Conservation (phyloP, 2,329 filamentous ascomycete genomes). For the Penicillium oxalicum region DNA sequence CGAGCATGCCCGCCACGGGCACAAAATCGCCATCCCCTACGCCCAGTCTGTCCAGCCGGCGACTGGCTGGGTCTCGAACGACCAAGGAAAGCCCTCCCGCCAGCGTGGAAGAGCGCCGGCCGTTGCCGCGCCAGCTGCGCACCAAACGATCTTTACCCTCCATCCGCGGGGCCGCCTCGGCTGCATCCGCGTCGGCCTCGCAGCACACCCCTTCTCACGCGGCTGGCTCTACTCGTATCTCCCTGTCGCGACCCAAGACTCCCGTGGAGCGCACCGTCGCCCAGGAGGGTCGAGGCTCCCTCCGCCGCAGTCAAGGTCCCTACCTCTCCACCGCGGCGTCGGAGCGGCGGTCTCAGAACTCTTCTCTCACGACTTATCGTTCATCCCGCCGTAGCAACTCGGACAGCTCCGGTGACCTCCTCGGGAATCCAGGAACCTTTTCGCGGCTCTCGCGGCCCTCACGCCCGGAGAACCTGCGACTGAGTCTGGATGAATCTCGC, state of each 20-base stretch:
- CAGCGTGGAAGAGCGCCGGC: conserved; percentile 43
- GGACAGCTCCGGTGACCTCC: conserved; percentile 55
- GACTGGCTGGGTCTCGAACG: conserved; percentile 47
- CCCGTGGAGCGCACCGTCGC: conserved; percentile 55
- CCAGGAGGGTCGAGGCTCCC: conserved; percentile 36
- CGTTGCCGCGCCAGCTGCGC: conserved; percentile 51
- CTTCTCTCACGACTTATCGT: conserved; percentile 63
- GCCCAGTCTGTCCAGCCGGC: conserved; percentile 56
- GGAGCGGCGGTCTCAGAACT: conserved; percentile 70
- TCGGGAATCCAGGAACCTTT: conserved; percentile 35
- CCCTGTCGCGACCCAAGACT: conserved; percentile 56
- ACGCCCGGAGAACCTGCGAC: conserved; percentile 46
- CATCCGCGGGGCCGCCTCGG: conserved; percentile 43
- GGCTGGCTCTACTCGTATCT: conserved; percentile 29
- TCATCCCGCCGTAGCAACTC: conserved; percentile 77
- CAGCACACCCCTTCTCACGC: conserved; percentile 36
- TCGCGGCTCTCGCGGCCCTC: conserved; percentile 37
- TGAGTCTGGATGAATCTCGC: conserved; percentile 42
- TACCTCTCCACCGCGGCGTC: conserved; percentile 75
- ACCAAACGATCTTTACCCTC: conserved; percentile 57
- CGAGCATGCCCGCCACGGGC: conserved; percentile 57
- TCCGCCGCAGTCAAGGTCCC: conserved; percentile 59
- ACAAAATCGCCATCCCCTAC: conserved; percentile 53
- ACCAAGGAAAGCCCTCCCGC: conserved; percentile 26
- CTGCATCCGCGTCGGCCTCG: conserved; percentile 26